Percentiles rank a stretch among this genome's conserved stretches.
Conservation (phyloP, 495 filamentous ascomycete species). For the Aspergillus conjunctus region DNA sequence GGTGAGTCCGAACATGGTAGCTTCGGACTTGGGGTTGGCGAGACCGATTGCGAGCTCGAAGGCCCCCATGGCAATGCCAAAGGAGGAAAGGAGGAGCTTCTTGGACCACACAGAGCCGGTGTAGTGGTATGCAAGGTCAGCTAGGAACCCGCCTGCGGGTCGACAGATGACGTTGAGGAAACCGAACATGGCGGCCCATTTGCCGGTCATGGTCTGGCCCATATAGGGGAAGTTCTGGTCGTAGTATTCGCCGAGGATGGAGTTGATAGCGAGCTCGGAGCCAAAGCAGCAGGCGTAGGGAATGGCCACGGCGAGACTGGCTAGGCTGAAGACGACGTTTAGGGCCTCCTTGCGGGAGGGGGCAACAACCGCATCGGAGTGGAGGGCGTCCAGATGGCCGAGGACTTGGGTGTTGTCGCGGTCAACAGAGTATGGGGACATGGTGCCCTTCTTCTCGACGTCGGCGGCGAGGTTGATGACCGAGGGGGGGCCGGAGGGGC, state of each 20-base stretch:
- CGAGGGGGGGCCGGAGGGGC: constrained; percentile 34
- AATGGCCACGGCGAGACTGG: constrained; percentile 65
- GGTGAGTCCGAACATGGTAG: constrained; percentile 76
- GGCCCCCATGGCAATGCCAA: constrained; percentile 64
- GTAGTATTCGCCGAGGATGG: constrained; percentile 80
- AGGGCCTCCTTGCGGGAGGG: constrained; percentile 64
- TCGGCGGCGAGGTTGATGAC: constrained; percentile 49
- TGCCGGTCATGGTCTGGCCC: constrained; percentile 69
- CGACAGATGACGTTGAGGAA: constrained; percentile 79
- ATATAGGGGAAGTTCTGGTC: constrained; percentile 72
- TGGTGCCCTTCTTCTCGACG: constrained; percentile 43
- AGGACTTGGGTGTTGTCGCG: constrained; percentile 52
- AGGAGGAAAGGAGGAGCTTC: constrained; percentile 68
- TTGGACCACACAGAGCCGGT: constrained; percentile 71
- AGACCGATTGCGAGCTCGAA: constrained; percentile 74
- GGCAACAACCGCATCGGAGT: constrained; percentile 60
- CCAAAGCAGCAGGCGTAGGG: constrained; percentile 89
- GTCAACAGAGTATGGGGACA: constrained; percentile 37
- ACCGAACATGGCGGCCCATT: constrained; percentile 90
- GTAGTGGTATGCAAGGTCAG: constrained; percentile 69
- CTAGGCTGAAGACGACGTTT: constrained; percentile 61
- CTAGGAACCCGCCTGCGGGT: constrained; percentile 71
- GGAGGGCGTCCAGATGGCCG: constrained; percentile 58
- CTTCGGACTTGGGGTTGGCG: constrained; percentile 57
- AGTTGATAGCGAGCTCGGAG: constrained; percentile 83